Base-by-base conservation (phyloP, 495 filamentous ascomycete species). In the Annulohypoxylon stygium region DNA sequence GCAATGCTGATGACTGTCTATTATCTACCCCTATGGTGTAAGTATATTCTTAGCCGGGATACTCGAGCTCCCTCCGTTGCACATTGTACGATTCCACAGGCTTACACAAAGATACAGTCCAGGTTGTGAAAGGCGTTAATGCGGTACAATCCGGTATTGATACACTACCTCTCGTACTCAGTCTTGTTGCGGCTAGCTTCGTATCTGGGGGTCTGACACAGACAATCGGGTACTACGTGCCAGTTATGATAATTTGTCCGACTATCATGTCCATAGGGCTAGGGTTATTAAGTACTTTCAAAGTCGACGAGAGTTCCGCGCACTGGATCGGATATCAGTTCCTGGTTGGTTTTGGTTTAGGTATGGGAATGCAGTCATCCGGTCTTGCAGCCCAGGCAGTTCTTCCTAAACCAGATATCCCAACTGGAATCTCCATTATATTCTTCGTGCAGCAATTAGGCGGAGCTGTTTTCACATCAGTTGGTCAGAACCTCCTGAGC, bases 11-110 rank as follows among this genome's bases (percentile, higher is more conserved):
- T 93, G 65, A 76, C 90, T 39, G 82, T 90, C 16, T 93, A 90
- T 76, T 91, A 87, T 67, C 76, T 93, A 2, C 91, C 91, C 0
- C 83, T 93, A 39, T 94, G 90, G 91, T 93, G 97, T 88, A 93
- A 74, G 85, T 85, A 12, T 74, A 75, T 10, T 78, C 58, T 39
- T 71, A 67, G 6, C 11, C 4, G 30, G 30, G 5, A 30, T 30
- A 30, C 30, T 6, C 30, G 3, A 30, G 30, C 30, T 30, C 30
- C 30, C 30, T 30, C 30, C 30, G 30, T 30, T 30, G 30, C 30
- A 30, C 30, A 41, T 53, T 61, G 76, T 10, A 69, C 82, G 45
- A 62, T 2, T 16, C 81, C 81, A 84, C 54, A 81, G 83, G 48
- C 88, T 83, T 12, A 82, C 86, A 36, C 85, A 78, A 79, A 85